Base-by-base conservation (phyloP, 225 moss, liverwort and hornwort genomes). In the Straminergon stramineum region DNA sequence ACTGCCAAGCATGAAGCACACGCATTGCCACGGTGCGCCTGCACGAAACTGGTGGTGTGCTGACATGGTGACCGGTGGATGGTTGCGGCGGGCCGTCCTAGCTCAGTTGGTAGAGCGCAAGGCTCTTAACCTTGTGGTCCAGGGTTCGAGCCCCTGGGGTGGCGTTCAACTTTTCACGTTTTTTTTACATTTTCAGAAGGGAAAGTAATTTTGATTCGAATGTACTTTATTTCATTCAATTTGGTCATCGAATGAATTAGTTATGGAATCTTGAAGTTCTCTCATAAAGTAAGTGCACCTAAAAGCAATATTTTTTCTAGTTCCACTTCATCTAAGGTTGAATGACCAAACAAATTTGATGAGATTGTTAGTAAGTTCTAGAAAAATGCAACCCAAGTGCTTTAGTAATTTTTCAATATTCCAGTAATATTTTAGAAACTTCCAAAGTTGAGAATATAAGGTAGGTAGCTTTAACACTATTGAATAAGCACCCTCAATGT, bases 41-140 rank as follows among this genome's bases (percentile, higher is more conserved):
- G n/a, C n/a, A n/a, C n/a, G n/a, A n/a, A n/a, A n/a, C n/a, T n/a
- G n/a, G 27, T 64, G 64, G 48, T 23, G 23, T 9, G 9, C 3
- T 30, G 12, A 17, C 2, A 0, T n/a, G 37, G 16, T 5, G 0
- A 0, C 2, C 5, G 0, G 8, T 27, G 35, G 8, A 0, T 27
- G 55, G 20, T 0, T 9, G 15, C 2, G 53, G 52, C 4, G 7
- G 4, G 87, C 82, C 81, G 88, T 82, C 82, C 82, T 88, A 81
- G 87, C 87, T 87, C 87, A 87, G 87, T 67, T 87, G 87, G 87
- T 87, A 87, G 87, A 87, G 79, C 66, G 79, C 87, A 79, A 87
- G 79, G 86, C 86, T 86, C 86, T 86, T 86, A 86, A 86, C 86
- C 86, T 86, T 86, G 86, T 86, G 86, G 86, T 86, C 86, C 86